Conservation (phyloP, 306 rosid species). For the Castanospermum australe region DNA sequence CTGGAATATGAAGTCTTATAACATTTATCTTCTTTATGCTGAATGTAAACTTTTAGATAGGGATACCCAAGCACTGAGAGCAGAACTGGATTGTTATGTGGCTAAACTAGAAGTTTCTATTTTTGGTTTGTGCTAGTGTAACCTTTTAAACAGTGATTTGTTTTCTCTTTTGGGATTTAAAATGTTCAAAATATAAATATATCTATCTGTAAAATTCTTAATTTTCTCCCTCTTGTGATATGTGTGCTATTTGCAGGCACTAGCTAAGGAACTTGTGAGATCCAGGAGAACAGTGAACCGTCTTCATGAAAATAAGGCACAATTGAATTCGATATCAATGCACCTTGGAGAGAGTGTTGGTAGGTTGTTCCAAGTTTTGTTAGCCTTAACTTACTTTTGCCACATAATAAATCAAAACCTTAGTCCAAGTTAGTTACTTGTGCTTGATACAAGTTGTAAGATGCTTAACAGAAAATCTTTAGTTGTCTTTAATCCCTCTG, state of each 20-base stretch:
- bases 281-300: slow-evolving; percentile 92
- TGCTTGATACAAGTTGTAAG: background rate
- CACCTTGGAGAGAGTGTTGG: slow-evolving; percentile 99
- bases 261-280: slow-evolving; percentile 86
- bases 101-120: background rate
- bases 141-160: background rate
- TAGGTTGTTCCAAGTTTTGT: slow-evolving; percentile 39
- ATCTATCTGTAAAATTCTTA: background rate
- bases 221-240: background rate
- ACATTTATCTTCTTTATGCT: background rate
- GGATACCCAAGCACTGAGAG: background rate
- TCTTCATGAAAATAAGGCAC: slow-evolving; percentile 91
- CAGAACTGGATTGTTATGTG: background rate
- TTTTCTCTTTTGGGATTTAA: background rate
- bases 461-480: slow-evolving; percentile 12
- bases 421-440: background rate
- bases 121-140: slow-evolving; percentile 16
- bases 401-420: background rate
- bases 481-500: background rate
- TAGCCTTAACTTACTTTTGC: background rate
- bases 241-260: slow-evolving; percentile 64
- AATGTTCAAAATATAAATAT: background rate
- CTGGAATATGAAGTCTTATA: background rate
- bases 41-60: background rate
- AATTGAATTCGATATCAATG: slow-evolving; percentile 96